A percentile compares a stretch with the other conserved stretches of the same genome.
phyloP scores from a whole-genome alignment of 164 flowering plant genomes.

The Macadamia integrifolia region DNA sequence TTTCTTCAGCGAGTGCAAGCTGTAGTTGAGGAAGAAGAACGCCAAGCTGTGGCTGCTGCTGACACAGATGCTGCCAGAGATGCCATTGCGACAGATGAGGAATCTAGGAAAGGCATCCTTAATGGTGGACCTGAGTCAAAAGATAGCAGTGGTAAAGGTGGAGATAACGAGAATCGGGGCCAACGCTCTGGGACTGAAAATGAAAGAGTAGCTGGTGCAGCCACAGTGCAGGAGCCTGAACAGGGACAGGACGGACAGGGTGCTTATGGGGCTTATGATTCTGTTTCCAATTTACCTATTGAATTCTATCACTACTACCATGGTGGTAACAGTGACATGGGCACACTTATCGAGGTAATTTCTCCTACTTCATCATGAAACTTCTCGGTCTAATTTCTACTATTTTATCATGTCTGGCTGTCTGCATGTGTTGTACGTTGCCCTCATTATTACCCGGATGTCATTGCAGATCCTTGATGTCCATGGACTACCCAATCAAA shows the following conservation, averaged over 20 bases:
- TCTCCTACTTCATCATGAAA: constrained; percentile 3
- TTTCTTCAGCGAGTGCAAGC: constrained; percentile 87
- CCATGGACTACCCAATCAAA: neutral
- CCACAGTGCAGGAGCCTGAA: constrained; percentile 21
- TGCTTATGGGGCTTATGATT: constrained; percentile 37
- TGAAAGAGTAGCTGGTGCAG: constrained; percentile 8
- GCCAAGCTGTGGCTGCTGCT: constrained; percentile 72
- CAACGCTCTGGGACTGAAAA: constrained; percentile 16
- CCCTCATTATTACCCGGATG: neutral
- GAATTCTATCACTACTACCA: constrained; percentile 95
- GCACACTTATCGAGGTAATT: constrained; percentile 88
- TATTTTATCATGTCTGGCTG: neutral
- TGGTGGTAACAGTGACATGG: constrained; percentile 90
- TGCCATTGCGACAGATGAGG: constrained; percentile 84
- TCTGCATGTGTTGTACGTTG: neutral
- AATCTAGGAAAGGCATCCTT: constrained; percentile 43
- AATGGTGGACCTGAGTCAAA: constrained; percentile 21
- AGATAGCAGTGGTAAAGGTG: constrained; percentile 22
- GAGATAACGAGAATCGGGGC: constrained; percentile 15
- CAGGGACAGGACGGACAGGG: constrained; percentile 29
- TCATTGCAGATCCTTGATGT: neutral
- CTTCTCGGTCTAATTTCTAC: neutral
- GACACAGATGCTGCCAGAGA: constrained; percentile 78
- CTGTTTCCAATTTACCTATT: constrained; percentile 53
- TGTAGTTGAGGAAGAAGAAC: constrained; percentile 99